Conservation (phyloP, 2,329 filamentous ascomycete species). For the Cladosporium oxysporum region DNA sequence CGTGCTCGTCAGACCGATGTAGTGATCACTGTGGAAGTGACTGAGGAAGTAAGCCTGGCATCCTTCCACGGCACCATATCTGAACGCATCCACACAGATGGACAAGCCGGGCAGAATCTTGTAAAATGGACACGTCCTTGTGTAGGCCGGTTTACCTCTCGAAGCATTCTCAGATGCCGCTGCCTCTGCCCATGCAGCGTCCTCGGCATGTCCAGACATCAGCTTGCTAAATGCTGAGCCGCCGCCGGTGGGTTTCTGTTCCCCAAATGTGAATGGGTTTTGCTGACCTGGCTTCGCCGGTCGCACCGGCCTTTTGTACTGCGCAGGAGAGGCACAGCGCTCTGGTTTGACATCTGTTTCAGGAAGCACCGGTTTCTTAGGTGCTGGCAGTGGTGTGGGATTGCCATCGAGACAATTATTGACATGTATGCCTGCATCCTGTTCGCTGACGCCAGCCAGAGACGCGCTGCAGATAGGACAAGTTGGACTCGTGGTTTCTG, state of each 20-base stretch:
- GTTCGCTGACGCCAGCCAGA: slow-evolving; percentile 56
- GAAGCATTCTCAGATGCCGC: slow-evolving; percentile 76
- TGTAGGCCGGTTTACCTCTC: slow-evolving; percentile 80
- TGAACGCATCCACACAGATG: slow-evolving; percentile 93
- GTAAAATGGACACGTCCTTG: slow-evolving; percentile 95
- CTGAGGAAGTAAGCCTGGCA: slow-evolving; percentile 95
- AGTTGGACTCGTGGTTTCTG: slow-evolving; percentile 34
- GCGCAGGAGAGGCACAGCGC: slow-evolving; percentile 45
- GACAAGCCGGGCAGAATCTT: slow-evolving; percentile 93
- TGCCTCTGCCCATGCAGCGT: slow-evolving; percentile 84
- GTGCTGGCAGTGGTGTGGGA: slow-evolving; percentile 57
- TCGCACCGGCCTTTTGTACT: slow-evolving; percentile 61
- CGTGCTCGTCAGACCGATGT: slow-evolving; percentile 81
- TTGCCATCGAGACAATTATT: slow-evolving; percentile 90
- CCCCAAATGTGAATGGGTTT: slow-evolving; percentile 69
- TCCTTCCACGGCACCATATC: slow-evolving; percentile 89
- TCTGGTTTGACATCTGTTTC: slow-evolving; percentile 24
- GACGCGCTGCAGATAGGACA: slow-evolving; percentile 79
- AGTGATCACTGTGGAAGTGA: slow-evolving; percentile 98
- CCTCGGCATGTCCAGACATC: slow-evolving; percentile 90
- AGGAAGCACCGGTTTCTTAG: slow-evolving; percentile 22
- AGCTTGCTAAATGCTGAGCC: slow-evolving; percentile 85
- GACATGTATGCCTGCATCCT: slow-evolving; percentile 80
- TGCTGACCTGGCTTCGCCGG: slow-evolving; percentile 77
- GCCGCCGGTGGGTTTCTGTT: slow-evolving; percentile 37